Base-by-base conservation (phyloP, 345 rosid species). In the Lepidium aucheri region DNA sequence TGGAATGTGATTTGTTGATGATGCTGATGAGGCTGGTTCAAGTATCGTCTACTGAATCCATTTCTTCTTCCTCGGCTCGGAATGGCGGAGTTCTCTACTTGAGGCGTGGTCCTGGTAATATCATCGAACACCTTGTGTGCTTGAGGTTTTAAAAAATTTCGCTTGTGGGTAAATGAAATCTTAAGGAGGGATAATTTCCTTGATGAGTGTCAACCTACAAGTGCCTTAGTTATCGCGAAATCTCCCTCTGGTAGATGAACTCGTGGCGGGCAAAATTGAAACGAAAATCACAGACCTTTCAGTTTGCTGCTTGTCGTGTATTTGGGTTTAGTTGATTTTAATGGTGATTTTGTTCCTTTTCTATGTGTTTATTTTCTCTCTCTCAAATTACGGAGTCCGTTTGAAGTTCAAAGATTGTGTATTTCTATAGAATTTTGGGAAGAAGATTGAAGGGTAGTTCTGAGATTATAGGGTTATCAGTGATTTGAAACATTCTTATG, bases 91-190 rank as follows among this genome's bases (percentile, higher is more conserved):
- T 15, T 51, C 53, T 60, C 60, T 30, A 52, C 53, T 14, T 41
- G 22, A 64, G 12, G 4, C 7, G 15, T 50, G 45, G 44, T 49
- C 49, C 65, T 56, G 76, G 76, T 72, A 64, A 72, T 72, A 3
- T 41, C 60, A 72, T 72, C 60, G 71, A 72, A 72, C 71, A 72
- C 54, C 71, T 39, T 65, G 66, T 43, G 65, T 5, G 65, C 70
- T 56, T 55, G 1, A 4, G 16, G 47, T 9, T 20, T 4, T 17
- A n/a, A n/a, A n/a, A n/a, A n/a, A n/a, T 63, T 63, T 47, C 36
- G 28, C 20, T 38, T 16, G 42, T 38, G 10, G 41, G 1, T 41
- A 16, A 52, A 8, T 18, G 4, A 17, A 12, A 10, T 54, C 36
- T 22, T 10, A 12, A 3, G 34, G 22, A 51, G 55, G 17, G 35